Conservation (phyloP, 2,329 filamentous ascomycete species). For the Ustilaginoidea virens region DNA sequence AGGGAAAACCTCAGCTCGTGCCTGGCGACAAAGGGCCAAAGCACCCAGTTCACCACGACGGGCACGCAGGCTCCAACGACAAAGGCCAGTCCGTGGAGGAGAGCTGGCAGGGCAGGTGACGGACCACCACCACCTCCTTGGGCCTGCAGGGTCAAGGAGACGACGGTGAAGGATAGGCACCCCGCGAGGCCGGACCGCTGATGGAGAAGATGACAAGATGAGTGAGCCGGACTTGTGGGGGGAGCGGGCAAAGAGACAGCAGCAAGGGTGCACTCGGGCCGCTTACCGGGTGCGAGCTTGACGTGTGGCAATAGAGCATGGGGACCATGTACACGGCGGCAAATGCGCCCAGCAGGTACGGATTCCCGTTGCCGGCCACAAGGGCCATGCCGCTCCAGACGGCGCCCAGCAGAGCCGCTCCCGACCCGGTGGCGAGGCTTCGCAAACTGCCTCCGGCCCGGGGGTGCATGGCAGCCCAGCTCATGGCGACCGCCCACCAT, state of each 20-base stretch:
- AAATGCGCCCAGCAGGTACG: constrained; percentile 39
- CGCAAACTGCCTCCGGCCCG: constrained; percentile 42
- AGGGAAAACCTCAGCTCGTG: constrained; percentile 41
- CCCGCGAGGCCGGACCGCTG: constrained; percentile 42
- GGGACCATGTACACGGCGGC: constrained; percentile 41
- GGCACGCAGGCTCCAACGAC: constrained; percentile 37
- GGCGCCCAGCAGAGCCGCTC: constrained; percentile 34
- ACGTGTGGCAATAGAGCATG: constrained; percentile 40
- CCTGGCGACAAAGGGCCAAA: constrained; percentile 46
- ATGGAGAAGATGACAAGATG: constrained; percentile 6
- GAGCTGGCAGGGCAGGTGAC: constrained; percentile 25
- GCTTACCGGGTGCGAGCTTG: constrained; percentile 35
- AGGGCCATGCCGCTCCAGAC: constrained; percentile 38
- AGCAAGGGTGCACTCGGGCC: neutral
- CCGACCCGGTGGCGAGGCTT: constrained; percentile 35
- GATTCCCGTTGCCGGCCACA: constrained; percentile 33
- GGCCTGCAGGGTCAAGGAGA: constrained; percentile 28
- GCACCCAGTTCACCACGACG: constrained; percentile 39
- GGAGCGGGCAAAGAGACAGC: neutral
- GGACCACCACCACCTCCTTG: constrained; percentile 13
- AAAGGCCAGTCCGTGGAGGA: constrained; percentile 33
- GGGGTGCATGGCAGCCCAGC: constrained; percentile 35
- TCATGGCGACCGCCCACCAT: constrained; percentile 44
- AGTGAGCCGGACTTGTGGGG: too few relatives aligned
- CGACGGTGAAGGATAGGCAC: constrained; percentile 39